Conservation (phyloP, 1,284 basidiomycete genomes). For the Papiliotrema terrestris region DNA sequence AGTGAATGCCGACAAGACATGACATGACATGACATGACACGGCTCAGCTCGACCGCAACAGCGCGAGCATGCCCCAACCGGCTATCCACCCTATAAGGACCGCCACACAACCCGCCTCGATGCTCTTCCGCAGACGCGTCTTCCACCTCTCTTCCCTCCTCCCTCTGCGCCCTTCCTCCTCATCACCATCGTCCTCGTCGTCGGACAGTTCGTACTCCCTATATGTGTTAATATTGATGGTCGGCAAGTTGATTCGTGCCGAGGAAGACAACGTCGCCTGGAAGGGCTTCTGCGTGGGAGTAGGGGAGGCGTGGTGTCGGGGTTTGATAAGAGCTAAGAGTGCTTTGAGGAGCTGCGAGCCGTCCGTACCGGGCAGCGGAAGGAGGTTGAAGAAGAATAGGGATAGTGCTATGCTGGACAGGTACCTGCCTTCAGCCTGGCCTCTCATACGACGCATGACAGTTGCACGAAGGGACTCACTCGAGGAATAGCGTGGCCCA, state of each 20-base stretch:
- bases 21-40: not conserved
- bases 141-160: conserved; percentile 27
- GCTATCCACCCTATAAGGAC: conserved; percentile 19
- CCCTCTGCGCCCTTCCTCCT: conserved; percentile 6
- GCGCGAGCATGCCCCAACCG: conserved; percentile 32
- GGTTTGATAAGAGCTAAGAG: conserved; percentile 14
- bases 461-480: conserved; percentile 17
- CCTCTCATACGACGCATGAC: not conserved
- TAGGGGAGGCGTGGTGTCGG: not conserved
- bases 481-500: conserved; percentile 30
- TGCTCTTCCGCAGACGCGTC: conserved; percentile 17
- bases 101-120: conserved; percentile 23
- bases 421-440: conserved; percentile 25
- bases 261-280: conserved; percentile 3
- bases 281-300: not conserved
- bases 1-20: not conserved
- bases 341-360: conserved; percentile 34
- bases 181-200: conserved; percentile 27
- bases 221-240: conserved; percentile 6
- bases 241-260: conserved; percentile 10
- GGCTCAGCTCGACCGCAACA: conserved; percentile 28
- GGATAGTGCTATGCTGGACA: conserved; percentile 36
- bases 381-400: conserved; percentile 47
- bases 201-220: conserved; percentile 27
- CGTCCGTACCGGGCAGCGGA: conserved; percentile 41